Base-by-base conservation (phyloP, 768 basidiomycete genomes). In the Calocybe gangraenosa region DNA sequence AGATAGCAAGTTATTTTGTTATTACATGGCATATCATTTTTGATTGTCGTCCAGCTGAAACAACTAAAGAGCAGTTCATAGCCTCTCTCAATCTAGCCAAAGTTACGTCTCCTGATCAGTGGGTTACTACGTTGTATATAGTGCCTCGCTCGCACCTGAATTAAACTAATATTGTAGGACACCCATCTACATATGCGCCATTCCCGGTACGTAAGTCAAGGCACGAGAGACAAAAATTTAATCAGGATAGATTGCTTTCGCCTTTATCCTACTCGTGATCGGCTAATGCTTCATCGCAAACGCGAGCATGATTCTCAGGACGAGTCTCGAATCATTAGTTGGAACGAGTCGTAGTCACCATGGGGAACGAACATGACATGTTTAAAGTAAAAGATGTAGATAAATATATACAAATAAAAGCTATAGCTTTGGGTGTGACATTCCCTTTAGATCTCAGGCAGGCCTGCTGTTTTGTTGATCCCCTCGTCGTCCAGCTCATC, bases 171-270 rank as follows among this genome's bases (percentile, higher is more conserved):
- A n/a, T n/a, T n/a, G n/a, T 38, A 90, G 88, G 50, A 89, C 87
- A 2, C 80, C 86, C 0, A 84, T 91, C n/a, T 87, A 78, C 59
- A 88, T 91, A 45, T 91, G 88, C 54, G 82, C 73, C 3, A 66
- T 84, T 28, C 63, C 75, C 54, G 74, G 84, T 82, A 61, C 34
- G 61, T 46, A 48, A 55, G 33, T 31, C 35, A 14, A 3, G 11
- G 8, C 1, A 19, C 11, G 13, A 18, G 21, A 25, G 22, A 18
- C 17, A 15, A n/a, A 13, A 7, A 14, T 14, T 37, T 15, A 17
- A 9, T 18, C n/a, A n/a, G 25, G 5, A 28, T 11, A 81, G 82
- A 76, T 41, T 92, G 88, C 60, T 74, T 75, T 58, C 80, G 85
- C 20, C 68, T 91, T 33, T 88, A 84, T 56, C 87, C 84, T 15